Base-by-base conservation (phyloP, 2,329 filamentous ascomycete genomes). In the Colletotrichum godetiae region DNA sequence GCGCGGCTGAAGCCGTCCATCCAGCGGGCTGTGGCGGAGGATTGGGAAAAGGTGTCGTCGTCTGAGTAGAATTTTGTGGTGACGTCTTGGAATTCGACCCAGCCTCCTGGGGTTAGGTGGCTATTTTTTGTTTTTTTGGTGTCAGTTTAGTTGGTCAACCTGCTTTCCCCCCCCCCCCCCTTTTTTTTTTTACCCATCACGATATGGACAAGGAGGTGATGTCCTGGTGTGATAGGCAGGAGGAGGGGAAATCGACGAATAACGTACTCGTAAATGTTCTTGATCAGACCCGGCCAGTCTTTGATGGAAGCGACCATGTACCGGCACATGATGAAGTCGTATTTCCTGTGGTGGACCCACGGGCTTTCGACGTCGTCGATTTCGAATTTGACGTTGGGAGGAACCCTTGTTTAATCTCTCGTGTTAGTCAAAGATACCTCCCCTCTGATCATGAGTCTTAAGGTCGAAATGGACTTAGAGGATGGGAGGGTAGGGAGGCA, bases 311-410 rank as follows among this genome's bases (percentile, higher is more conserved):
- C 58, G 5, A 60, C 37, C 59, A 69, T 56, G 67, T 62, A 62
- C 19, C 67, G 67, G 52, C 59, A 62, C 58, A 81, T 80, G 77
- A 84, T 78, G 73, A 77, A 81, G 73, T 80, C 78, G 68, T 81
- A 82, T 64, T 77, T 76, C 57, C 81, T 77, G 78, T 89, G 75
- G 65, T 81, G 82, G 76, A 83, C 80, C 83, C 84, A 85, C n/a
- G 79, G 75, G 31, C 87, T 84, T 78, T 91, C 89, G 49, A 89
- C 88, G 78, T 93, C 91, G 78, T 93, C 91, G 42, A 93, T 87
- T 70, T 91, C 85, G 76, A 93, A 93, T 72, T 88, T 86, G 71
- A 91, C 88, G 76, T 93, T 93, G 35, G 85, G 88, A 0, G 93
- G 93, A 0, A 94, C 91, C 76, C 77, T 60, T 37, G 13, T 22